These are phyloP conservation scores for Apodospora peruviana DNA, from an alignment of 495 filamentous ascomycete species.

Conservation along the genomic window DNA sequence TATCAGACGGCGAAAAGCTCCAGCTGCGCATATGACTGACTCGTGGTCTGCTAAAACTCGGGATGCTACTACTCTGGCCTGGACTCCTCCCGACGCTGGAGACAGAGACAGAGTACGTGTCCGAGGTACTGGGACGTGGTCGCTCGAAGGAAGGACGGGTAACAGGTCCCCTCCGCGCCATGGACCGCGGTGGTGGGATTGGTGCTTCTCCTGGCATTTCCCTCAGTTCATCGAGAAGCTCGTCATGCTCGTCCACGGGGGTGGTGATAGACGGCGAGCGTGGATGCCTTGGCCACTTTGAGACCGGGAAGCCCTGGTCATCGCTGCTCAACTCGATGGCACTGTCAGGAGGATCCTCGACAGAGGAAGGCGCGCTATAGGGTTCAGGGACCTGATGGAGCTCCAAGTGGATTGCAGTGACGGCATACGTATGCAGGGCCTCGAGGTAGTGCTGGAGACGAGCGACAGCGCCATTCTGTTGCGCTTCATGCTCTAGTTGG, in stretches of 20 bases:
- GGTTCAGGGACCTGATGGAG: slow-evolving; percentile 8
- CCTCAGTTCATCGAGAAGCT: slow-evolving; percentile 28
- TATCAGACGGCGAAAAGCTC: not conserved
- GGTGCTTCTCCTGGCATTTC: slow-evolving; percentile 31
- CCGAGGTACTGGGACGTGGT: slow-evolving; percentile 7
- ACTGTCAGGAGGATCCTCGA: slow-evolving; percentile 36
- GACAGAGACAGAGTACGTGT: not conserved
- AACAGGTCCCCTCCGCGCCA: slow-evolving; percentile 18
- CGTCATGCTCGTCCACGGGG: slow-evolving; percentile 26
- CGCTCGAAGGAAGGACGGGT: not conserved
- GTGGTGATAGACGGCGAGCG: not conserved
- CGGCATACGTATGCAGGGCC: slow-evolving; percentile 24
- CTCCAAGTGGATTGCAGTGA: slow-evolving; percentile 14
- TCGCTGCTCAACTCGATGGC: slow-evolving; percentile 35
- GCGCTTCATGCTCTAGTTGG: slow-evolving; percentile 21
- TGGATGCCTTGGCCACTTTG: slow-evolving; percentile 12
- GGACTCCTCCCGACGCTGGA: not conserved
- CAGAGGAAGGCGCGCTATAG: slow-evolving; percentile 16
- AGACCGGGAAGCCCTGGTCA: slow-evolving; percentile 2
- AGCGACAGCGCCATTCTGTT: slow-evolving; percentile 24
- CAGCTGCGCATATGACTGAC: not conserved
- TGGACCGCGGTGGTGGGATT: slow-evolving; percentile 33
- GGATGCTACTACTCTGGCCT: not conserved
- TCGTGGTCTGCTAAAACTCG: not conserved
- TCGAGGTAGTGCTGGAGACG: slow-evolving; percentile 31